phyloP scores from a whole-genome alignment of 2,329 filamentous ascomycete genomes.

The Trichoderma simmonsii region DNA sequence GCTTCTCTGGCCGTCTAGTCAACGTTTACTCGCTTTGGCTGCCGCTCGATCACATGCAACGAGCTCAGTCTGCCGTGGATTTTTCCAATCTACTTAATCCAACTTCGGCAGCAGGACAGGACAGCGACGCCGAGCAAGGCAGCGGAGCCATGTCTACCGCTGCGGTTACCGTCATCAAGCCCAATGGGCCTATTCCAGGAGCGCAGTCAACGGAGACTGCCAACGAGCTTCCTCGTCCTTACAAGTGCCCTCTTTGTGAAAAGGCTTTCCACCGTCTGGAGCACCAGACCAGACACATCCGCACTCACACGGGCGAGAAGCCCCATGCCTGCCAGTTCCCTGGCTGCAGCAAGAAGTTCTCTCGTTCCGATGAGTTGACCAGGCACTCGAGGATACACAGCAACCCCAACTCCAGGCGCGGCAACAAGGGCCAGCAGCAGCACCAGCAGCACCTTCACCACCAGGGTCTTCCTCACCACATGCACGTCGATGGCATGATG shows the following conservation, averaged over 20 bases:
- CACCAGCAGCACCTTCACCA: conserved; percentile 37
- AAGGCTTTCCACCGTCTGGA: conserved; percentile 98
- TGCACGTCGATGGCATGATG: conserved; percentile 66
- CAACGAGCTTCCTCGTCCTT: conserved; percentile 83
- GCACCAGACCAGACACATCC: conserved; percentile 87
- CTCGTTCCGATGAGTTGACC: conserved; percentile 91
- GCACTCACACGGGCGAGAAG: conserved; percentile 97
- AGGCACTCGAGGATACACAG: conserved; percentile 97
- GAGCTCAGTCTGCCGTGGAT: conserved; percentile 68
- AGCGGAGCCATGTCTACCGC: conserved; percentile 48
- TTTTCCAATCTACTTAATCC: conserved; percentile 74
- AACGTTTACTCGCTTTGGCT: neutral
- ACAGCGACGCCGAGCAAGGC: conserved; percentile 30
- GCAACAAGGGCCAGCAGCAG: conserved; percentile 69
- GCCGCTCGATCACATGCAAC: conserved; percentile 64
- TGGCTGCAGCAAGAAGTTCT: conserved; percentile 96
- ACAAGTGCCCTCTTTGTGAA: conserved; percentile 97
- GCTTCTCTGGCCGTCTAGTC: neutral
- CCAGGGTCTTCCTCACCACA: conserved; percentile 41
- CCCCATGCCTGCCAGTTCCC: conserved; percentile 94
- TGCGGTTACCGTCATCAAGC: conserved; percentile 55
- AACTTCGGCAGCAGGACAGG: conserved; percentile 26
- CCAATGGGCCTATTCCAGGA: conserved; percentile 60
- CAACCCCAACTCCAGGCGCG: conserved; percentile 93
- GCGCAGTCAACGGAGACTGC: conserved; percentile 56